A percentile compares a stretch with the other conserved stretches of the same genome.
These are phyloP conservation scores for Kluyveromyces aestuarii DNA, from an alignment of 805 yeast genomes.

Conservation along the genomic window DNA sequence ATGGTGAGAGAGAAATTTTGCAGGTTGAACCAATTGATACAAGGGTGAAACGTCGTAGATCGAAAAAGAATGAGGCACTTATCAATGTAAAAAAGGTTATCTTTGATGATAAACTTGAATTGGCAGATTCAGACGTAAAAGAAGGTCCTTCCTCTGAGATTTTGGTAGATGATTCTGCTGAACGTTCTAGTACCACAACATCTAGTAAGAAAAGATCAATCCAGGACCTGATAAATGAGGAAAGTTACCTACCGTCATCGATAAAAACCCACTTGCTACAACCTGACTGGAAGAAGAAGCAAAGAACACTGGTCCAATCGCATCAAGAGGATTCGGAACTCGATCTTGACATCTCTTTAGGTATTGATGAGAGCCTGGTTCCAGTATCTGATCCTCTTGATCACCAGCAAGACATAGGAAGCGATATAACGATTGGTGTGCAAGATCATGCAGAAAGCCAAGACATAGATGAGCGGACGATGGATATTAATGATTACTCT, in stretches of 20 bases:
- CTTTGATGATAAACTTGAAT: conserved; percentile 15
- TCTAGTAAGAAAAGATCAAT: conserved; percentile 10
- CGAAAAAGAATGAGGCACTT: conserved; percentile 9
- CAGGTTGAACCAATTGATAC: conserved; percentile 18
- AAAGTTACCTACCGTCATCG: conserved; percentile 13
- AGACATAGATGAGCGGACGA: conserved; percentile 1
- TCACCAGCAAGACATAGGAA: conserved; percentile 1
- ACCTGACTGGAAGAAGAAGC: conserved; percentile 14
- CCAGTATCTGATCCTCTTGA: conserved; percentile 1
- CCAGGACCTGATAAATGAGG: background rate
- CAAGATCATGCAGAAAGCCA: background rate
- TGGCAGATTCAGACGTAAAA: conserved; percentile 11
- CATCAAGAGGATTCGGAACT: conserved; percentile 10
- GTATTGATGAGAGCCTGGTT: conserved; percentile 13
- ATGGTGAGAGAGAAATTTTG: conserved; percentile 23
- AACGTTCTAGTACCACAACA: conserved; percentile 17
- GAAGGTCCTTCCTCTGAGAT: conserved; percentile 3
- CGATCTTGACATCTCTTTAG: conserved; percentile 18
- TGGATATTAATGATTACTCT: conserved; percentile 1
- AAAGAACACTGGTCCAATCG: conserved; percentile 5
- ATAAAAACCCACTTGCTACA: conserved; percentile 11
- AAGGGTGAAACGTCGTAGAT: conserved; percentile 7
- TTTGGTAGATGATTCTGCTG: conserved; percentile 4
- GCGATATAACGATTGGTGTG: conserved; percentile 5
- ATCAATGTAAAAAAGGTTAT: conserved; percentile 9